These are phyloP conservation scores for Prinsepia uniflora DNA, from an alignment of 306 rosid species.

Conservation along the genomic window DNA sequence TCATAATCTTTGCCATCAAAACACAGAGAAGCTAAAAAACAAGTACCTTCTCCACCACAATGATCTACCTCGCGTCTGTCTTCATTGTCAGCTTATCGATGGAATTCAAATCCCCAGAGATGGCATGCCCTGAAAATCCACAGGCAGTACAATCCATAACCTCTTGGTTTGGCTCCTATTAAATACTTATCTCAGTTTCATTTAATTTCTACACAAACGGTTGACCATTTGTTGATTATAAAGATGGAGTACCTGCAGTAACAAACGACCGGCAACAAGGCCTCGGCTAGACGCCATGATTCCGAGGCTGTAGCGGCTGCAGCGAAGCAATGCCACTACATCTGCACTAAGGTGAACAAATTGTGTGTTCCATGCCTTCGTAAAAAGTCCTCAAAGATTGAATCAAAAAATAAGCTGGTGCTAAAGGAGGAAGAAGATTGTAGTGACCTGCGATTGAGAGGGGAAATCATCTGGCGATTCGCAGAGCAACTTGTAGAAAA, in stretches of 20 bases:
- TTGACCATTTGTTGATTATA: not conserved
- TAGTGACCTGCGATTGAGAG: constrained; percentile 59
- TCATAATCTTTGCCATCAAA: not conserved
- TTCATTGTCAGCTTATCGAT: constrained; percentile 44
- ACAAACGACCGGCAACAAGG: constrained; percentile 72
- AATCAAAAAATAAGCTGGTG: not conserved
- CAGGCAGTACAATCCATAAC: constrained; percentile 64
- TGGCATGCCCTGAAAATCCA: constrained; percentile 73
- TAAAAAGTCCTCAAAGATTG: not conserved
- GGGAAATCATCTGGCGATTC: constrained; percentile 64
- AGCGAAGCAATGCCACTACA: constrained; percentile 81
- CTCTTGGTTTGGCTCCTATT: constrained; percentile 70
- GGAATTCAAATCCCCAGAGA: constrained; percentile 71
- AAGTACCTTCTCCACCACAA: constrained; percentile 77
- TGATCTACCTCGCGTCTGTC: constrained; percentile 79
- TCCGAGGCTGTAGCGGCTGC: constrained; percentile 92
- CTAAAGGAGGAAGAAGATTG: not conserved
- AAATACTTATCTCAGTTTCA: constrained; percentile 3
- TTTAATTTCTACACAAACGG: not conserved
- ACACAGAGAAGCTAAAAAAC: not conserved
- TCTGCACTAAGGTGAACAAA: constrained; percentile 34
- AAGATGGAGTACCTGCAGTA: constrained; percentile 43
- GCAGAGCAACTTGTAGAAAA: constrained; percentile 78
- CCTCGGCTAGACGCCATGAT: constrained; percentile 94
- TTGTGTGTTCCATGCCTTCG: not conserved